A percentile compares a stretch with the other conserved stretches of the same genome.
These are phyloP conservation scores for Pleurotus pulmonarius DNA, from an alignment of 768 basidiomycete species.

Conservation along the genomic window DNA sequence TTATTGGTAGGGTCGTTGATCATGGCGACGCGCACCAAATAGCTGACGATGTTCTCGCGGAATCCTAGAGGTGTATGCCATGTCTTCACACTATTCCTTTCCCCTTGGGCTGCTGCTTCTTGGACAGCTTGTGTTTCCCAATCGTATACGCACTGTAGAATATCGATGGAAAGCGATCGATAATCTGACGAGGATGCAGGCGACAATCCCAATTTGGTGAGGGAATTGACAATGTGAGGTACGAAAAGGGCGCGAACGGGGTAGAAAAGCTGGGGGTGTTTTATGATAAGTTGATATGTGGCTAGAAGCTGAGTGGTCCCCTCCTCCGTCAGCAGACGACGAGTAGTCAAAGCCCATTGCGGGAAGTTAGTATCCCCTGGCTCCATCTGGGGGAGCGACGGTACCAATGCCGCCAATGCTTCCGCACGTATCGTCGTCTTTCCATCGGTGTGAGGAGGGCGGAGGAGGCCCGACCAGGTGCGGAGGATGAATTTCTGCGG, in stretches of 20 bases:
- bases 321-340: conserved; percentile 86
- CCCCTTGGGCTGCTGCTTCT: conserved; percentile 18
- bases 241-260: conserved; percentile 90
- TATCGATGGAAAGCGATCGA: conserved; percentile 83
- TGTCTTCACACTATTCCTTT: conserved; percentile 19
- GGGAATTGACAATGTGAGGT: conserved; percentile 87
- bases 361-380: conserved; percentile 54
- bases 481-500: conserved; percentile 89
- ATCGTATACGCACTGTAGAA: conserved; percentile 85
- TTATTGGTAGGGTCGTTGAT: conserved; percentile 48
- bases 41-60: conserved; percentile 91
- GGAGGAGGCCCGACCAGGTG: conserved; percentile 88
- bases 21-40: conserved; percentile 88
- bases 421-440: conserved; percentile 74
- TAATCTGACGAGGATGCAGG: conserved; percentile 70
- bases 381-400: conserved; percentile 69
- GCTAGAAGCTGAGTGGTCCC: conserved; percentile 63
- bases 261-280: conserved; percentile 89
- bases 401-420: conserved; percentile 83
- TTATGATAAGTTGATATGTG: conserved; percentile 90
- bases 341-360: conserved; percentile 84
- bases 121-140: conserved; percentile 77
- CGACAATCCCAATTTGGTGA: conserved; percentile 84
- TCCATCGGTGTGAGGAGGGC: conserved; percentile 69
- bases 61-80: conserved; percentile 81